Percentiles rank a stretch among this genome's conserved stretches.
Conservation (phyloP, 306 rosid genomes). For the Quercus glauca region DNA sequence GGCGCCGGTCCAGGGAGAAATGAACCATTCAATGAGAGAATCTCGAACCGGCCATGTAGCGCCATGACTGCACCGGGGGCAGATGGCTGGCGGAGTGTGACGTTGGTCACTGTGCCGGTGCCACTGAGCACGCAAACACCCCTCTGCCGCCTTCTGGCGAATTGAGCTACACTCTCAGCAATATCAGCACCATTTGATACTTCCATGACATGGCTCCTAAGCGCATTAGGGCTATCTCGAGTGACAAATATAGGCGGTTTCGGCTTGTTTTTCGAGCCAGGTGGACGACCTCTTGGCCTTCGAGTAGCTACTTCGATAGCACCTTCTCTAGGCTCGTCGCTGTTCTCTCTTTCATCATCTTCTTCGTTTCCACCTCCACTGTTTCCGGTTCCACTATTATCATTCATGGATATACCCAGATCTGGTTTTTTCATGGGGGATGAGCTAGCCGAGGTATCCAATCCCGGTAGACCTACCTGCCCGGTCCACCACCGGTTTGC, state of each 20-base stretch:
- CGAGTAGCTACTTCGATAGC: constrained; percentile 55
- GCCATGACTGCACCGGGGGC: constrained; percentile 58
- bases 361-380: constrained; percentile 27
- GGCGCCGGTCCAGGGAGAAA: constrained; percentile 70
- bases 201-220: constrained; percentile 85
- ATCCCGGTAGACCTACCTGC: constrained; percentile 50
- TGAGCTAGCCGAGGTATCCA: constrained; percentile 30
- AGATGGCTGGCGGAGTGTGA: constrained; percentile 63
- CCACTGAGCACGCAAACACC: constrained; percentile 75
- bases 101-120: constrained; percentile 66
- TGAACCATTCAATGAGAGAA: constrained; percentile 64
- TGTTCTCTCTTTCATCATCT: constrained; percentile 59
- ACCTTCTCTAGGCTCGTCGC: constrained; percentile 74
- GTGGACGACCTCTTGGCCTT: constrained; percentile 68
- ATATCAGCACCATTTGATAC: constrained; percentile 69
- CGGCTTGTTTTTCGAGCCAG: constrained; percentile 78
- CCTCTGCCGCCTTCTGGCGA: constrained; percentile 65
- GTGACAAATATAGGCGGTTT: constrained; percentile 76
- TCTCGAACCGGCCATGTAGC: constrained; percentile 76
- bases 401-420: constrained; percentile 70
- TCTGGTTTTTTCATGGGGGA: constrained; percentile 58
- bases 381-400: constrained; percentile 8
- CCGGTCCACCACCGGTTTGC: constrained; percentile 89
- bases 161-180: constrained; percentile 54
- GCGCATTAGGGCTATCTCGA: constrained; percentile 84